Evolutionary conservation across 208 protist genomes (phyloP), one percentile per base, ranked within the genome.

Genomic region (Strigomonas galati): DNA sequence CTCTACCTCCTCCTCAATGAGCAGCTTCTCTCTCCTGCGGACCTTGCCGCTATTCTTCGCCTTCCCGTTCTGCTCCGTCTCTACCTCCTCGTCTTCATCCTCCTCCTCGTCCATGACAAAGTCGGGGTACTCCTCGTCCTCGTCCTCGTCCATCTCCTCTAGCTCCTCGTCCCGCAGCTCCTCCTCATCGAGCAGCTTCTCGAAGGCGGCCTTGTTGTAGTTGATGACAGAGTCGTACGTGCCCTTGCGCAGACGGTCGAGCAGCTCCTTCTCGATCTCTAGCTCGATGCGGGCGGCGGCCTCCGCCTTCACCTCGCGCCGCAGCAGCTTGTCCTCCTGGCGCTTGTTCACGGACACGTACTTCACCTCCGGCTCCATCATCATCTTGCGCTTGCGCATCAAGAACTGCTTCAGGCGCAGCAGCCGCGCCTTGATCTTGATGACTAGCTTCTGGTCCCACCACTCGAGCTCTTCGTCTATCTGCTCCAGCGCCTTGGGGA

Each of bases 351-450:
- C 91, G 1, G 93, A 88, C 26, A 99, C 96, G 48, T 98, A 94
- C 84, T 99, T 95, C 43, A 92, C 82, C 76, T 92, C 78, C 28
- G 92, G 85, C 79, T 98, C 92, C 59, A 97, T 74, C 58, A 90
- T 69, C 68, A 99, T 85, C 81, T 98, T 97, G 26, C 98, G 84
- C 88, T 98, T 98, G 55, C 98, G 94, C 81, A 99, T 98, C 26
- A 99, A 69, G 68, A 98, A 98, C 83, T 99, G 97, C 54, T 93
- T 98, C 27, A 99, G 94, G 56, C 98, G 98, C 31, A 98, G 98
- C 37, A 99, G 82, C 30, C 99, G 83, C 52, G 98, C 96, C 79
- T 99, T 99, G 49, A 93, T 83, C 76, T 98, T 98, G 70, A 98
- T 98, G n/a, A 96, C 85, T 19, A 96, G 58, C 64, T 92, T 94